Base-by-base conservation (phyloP, 257 asterid species). In the Solanum rostratum region DNA sequence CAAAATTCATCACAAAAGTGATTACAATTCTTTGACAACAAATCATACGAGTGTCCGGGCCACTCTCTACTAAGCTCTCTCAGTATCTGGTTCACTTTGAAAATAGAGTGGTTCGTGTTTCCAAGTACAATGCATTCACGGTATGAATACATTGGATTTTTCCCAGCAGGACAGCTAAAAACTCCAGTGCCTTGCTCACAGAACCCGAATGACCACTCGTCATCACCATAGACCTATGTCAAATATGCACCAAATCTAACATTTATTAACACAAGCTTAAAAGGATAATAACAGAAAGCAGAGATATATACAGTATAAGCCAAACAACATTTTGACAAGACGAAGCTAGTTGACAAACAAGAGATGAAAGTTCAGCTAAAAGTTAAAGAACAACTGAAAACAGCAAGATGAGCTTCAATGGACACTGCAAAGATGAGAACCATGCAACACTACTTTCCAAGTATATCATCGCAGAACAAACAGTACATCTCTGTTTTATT, bases 131-230 rank as follows among this genome's bases (percentile, higher is more conserved):
- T 68, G 85, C 88, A 85, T 88, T 96, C 99, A 71, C 98, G 97
- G 82, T 90, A 95, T 7, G 97, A 93, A 81, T 97, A 97, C 99
- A 94, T 94, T n/a, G 99, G 98, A 83, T 97, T 97, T 90, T 92
- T 91, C 70, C 89, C 94, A 59, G 96, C 70, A 59, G 98, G 95
- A 86, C 98, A 97, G 87, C 95, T 97, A 88, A 97, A 97, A 52
- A 97, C 99, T 50, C 99, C 99, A 81, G 94, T 92, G 74, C 98
- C 99, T 52, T 91, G 98, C 87, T 95, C 99, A 87, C 99, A 97
- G 90, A 84, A 95, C 84, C 99, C 99, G 79, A 95, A 97, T 55
- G 99, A 97, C 99, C 99, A 97, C 87, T 97, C 99, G 16, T 95
- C 99, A 19, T 93, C 95, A 84, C 93, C 90, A 84, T 82, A 85